Conservation (phyloP, 306 rosid species). For the Chamaecrista fasciculata region DNA sequence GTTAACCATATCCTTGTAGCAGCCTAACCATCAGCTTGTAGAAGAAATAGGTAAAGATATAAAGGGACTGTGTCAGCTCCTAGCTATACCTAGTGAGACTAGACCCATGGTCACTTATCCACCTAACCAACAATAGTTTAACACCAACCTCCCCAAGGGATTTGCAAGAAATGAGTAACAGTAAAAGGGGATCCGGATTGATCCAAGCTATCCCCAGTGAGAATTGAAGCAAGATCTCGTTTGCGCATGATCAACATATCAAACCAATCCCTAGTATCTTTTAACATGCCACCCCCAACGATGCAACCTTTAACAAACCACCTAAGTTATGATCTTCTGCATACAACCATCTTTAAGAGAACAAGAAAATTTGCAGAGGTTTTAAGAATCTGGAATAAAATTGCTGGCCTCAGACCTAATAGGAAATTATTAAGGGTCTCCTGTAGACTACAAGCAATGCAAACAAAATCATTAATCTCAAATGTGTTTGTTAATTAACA, state of each 20-base stretch:
- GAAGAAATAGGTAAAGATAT: not conserved
- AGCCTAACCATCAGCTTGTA: not conserved
- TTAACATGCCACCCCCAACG: not conserved
- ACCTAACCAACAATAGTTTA: conserved; percentile 4
- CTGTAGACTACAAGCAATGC: not conserved
- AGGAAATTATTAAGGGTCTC: not conserved
- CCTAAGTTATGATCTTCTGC: not conserved
- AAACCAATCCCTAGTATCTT: conserved; percentile 20
- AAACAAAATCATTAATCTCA: not conserved
- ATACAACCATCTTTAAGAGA: conserved; percentile 5
- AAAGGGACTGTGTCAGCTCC: not conserved
- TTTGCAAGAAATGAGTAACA: not conserved
- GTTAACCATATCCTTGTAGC: conserved; percentile 3
- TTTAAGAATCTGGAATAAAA: not conserved
- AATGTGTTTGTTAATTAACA: not conserved
- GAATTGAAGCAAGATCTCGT: conserved; percentile 8
- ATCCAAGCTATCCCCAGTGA: conserved; percentile 5
- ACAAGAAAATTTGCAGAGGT: not conserved
- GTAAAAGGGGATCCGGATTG: not conserved
- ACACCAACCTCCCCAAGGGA: not conserved
- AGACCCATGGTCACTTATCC: not conserved
- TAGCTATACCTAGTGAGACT: conserved; percentile 7
- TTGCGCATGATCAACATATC: not conserved
- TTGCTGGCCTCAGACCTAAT: conserved; percentile 4
- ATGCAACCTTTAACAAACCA: not conserved